Conservation (phyloP, 2,329 filamentous ascomycete genomes). For the Westerdykella sp. region DNA sequence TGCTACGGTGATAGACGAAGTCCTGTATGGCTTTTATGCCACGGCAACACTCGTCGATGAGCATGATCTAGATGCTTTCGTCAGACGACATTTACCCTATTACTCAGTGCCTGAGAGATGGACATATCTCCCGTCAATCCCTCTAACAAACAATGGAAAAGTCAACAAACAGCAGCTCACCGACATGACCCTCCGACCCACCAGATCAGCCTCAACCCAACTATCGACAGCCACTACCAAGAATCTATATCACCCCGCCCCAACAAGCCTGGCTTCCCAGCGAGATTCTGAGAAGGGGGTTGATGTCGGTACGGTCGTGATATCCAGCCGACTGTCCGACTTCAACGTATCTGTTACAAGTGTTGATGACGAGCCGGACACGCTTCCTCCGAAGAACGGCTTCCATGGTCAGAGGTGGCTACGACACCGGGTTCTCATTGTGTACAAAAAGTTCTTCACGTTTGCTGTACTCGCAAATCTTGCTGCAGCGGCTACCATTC, state of each 20-base stretch:
- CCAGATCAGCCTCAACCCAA: slow-evolving; percentile 1
- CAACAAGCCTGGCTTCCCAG: neutral
- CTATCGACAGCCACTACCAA: slow-evolving; percentile 3
- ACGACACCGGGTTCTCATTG: slow-evolving; percentile 26
- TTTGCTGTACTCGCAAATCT: slow-evolving; percentile 24
- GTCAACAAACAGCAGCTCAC: slow-evolving; percentile 48
- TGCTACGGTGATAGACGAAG: slow-evolving; percentile 43
- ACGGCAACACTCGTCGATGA: slow-evolving; percentile 27
- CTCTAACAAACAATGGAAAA: slow-evolving; percentile 52
- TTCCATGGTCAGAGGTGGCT: slow-evolving; percentile 26
- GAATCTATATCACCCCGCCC: slow-evolving; percentile 4
- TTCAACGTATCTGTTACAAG: slow-evolving; percentile 10
- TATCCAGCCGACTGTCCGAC: slow-evolving; percentile 10
- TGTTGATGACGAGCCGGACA: slow-evolving; percentile 14
- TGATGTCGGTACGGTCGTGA: slow-evolving; percentile 2
- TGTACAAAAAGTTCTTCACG: slow-evolving; percentile 39
- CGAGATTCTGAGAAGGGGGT: slow-evolving; percentile 7
- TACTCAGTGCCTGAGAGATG: slow-evolving; percentile 50
- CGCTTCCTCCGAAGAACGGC: slow-evolving; percentile 21
- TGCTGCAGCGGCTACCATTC: slow-evolving; percentile 21
- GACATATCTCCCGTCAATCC: slow-evolving; percentile 41
- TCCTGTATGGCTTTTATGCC: slow-evolving; percentile 49
- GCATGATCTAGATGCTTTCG: slow-evolving; percentile 36
- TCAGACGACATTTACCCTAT: slow-evolving; percentile 46
- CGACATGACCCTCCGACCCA: slow-evolving; percentile 15